phyloP scores from a whole-genome alignment of 805 yeast genomes.

The Candida adriatica region DNA sequence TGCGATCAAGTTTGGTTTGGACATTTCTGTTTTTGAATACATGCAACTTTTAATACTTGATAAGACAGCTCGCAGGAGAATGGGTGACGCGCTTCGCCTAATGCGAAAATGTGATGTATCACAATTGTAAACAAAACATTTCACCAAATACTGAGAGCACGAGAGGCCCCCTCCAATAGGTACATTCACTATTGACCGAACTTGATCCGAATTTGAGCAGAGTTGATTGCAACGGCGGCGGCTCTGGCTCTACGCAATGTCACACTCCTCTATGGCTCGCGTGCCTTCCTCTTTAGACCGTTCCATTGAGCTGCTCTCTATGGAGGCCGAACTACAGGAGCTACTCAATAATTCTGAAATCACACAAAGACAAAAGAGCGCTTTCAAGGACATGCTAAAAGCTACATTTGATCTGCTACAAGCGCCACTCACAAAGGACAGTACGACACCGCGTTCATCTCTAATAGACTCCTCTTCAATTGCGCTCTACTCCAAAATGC shows the following conservation, averaged over 20 bases:
- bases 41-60: too few relatives aligned
- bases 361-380: slow-evolving; percentile 12
- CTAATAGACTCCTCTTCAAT: slow-evolving; percentile 25
- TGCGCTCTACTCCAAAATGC: slow-evolving; percentile 26
- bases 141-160: too few relatives aligned
- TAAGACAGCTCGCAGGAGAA: too few relatives aligned
- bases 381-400: slow-evolving; percentile 17
- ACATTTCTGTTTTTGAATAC: too few relatives aligned
- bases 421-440: slow-evolving; percentile 12
- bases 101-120: too few relatives aligned
- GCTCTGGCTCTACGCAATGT: background rate
- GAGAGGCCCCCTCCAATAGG: too few relatives aligned
- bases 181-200: too few relatives aligned
- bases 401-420: slow-evolving; percentile 24
- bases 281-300: slow-evolving; percentile 15
- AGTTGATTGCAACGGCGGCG: background rate
- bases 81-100: too few relatives aligned
- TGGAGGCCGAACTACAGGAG: slow-evolving; percentile 24
- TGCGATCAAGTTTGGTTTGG: too few relatives aligned
- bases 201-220: too few relatives aligned
- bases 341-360: slow-evolving; percentile 17
- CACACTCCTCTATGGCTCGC: slow-evolving; percentile 2
- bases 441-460: slow-evolving; percentile 7
- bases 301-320: slow-evolving; percentile 26
- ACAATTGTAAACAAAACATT: too few relatives aligned